Percentiles rank a stretch among this genome's conserved stretches.
phyloP scores from a whole-genome alignment of 192 early-diverging fungal species.

The Backusella westeae region DNA sequence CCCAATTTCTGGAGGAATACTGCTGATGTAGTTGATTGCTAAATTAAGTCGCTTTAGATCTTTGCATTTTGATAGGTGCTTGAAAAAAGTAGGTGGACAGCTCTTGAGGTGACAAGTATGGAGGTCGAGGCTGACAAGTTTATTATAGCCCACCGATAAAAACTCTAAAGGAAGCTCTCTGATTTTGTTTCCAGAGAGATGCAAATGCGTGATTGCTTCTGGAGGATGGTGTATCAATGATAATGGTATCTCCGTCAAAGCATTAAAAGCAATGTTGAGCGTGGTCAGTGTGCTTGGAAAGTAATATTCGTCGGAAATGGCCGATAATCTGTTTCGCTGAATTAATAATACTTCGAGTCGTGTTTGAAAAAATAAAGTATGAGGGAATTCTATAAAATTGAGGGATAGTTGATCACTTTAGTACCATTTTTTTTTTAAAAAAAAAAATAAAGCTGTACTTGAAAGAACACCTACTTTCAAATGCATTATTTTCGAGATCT shows the following conservation, averaged over 20 bases:
- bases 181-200: slow-evolving; percentile 41
- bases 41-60: slow-evolving; percentile 39
- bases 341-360: slow-evolving; percentile 35
- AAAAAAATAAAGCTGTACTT: neutral
- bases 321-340: slow-evolving; percentile 41
- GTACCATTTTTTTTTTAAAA: neutral
- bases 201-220: slow-evolving; percentile 31
- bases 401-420: neutral
- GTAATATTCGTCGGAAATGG: slow-evolving; percentile 21
- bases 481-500: slow-evolving; percentile 39
- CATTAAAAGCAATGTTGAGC: slow-evolving; percentile 45
- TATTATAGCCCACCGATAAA: slow-evolving; percentile 23
- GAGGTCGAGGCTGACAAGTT: slow-evolving; percentile 43
- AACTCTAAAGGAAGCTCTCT: slow-evolving; percentile 25
- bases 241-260: slow-evolving; percentile 31
- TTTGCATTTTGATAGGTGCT: slow-evolving; percentile 4
- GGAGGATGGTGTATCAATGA: slow-evolving; percentile 25
- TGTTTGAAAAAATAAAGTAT: slow-evolving; percentile 30
- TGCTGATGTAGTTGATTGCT: slow-evolving; percentile 42
- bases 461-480: slow-evolving; percentile 17
- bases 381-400: slow-evolving; percentile 26
- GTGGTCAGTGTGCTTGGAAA: slow-evolving; percentile 29
- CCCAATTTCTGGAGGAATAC: slow-evolving; percentile 36
- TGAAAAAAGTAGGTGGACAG: slow-evolving; percentile 20
- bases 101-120: slow-evolving; percentile 39